phyloP scores from a whole-genome alignment of 1,284 basidiomycete genomes.

The Cutaneotrichosporon cutaneum region DNA sequence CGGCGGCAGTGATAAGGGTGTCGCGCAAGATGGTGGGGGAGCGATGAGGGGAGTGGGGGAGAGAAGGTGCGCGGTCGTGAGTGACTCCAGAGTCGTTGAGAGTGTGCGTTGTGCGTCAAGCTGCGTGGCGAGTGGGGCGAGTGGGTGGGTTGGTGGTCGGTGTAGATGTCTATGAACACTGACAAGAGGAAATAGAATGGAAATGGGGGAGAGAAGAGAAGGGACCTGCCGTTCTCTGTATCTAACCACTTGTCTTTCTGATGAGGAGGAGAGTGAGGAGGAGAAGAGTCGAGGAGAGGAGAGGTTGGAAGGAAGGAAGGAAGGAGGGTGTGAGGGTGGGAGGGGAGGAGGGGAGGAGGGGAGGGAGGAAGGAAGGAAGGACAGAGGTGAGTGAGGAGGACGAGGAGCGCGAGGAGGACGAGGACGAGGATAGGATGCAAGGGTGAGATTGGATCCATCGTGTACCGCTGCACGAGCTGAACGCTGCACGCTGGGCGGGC shows the following conservation, averaged over 20 bases:
- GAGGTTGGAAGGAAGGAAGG: constrained; percentile 7
- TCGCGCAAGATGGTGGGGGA: not conserved
- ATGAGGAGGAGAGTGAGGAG: constrained; percentile 9
- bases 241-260: constrained; percentile 5
- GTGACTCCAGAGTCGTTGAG: not conserved
- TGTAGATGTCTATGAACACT: constrained; percentile 12
- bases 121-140: not conserved
- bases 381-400: not conserved
- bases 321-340: not conserved
- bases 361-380: not conserved
- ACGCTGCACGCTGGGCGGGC: too few species aligned
- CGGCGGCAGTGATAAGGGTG: not conserved
- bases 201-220: constrained; percentile 1
- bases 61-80: not conserved
- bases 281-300: constrained; percentile 9
- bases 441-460: too few species aligned
- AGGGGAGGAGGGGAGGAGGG: not conserved
- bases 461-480: too few species aligned
- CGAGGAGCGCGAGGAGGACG: not conserved
- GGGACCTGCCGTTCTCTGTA: constrained; percentile 5
- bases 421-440: too few species aligned
- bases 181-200: not conserved
- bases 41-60: not conserved
- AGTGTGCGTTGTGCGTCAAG: not conserved
- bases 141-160: not conserved